These are phyloP conservation scores for Salix brachista DNA, from an alignment of 345 rosid species.

Conservation along the genomic window DNA sequence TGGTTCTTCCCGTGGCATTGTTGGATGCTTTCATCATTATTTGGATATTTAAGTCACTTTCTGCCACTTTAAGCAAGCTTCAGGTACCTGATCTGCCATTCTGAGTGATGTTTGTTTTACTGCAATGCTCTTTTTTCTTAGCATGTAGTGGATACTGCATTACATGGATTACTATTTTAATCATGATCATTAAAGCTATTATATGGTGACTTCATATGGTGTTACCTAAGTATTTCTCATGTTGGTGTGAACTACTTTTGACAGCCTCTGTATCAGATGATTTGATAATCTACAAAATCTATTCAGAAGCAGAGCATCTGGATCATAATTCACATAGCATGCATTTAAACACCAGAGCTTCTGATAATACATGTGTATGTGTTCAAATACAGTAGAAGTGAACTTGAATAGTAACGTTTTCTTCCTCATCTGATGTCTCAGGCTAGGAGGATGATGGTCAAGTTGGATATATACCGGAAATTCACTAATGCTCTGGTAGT, in stretches of 20 bases:
- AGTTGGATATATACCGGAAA: constrained; percentile 85
- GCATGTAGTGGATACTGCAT: neutral
- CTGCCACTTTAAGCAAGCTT: constrained; percentile 83
- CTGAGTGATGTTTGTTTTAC: constrained; percentile 1
- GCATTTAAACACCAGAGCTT: neutral
- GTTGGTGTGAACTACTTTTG: neutral
- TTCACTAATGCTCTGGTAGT: constrained; percentile 96
- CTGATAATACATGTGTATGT: neutral
- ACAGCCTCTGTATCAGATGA: neutral
- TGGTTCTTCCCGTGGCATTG: constrained; percentile 78
- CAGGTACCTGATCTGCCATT: constrained; percentile 48
- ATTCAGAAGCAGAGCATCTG: neutral
- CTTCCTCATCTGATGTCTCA: constrained; percentile 26
- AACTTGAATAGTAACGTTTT: neutral
- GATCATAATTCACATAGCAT: neutral
- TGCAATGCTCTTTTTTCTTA: neutral
- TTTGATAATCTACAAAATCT: neutral
- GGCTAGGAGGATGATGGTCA: constrained; percentile 78
- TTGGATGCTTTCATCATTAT: constrained; percentile 93
- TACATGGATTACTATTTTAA: neutral
- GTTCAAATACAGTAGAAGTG: neutral
- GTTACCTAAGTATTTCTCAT: neutral
- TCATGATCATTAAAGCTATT: neutral
- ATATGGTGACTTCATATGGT: neutral
- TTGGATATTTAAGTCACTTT: constrained; percentile 93